Percentiles rank a stretch among this genome's conserved stretches.
phyloP scores from a whole-genome alignment of 345 rosid species.

The Citrus medica region DNA sequence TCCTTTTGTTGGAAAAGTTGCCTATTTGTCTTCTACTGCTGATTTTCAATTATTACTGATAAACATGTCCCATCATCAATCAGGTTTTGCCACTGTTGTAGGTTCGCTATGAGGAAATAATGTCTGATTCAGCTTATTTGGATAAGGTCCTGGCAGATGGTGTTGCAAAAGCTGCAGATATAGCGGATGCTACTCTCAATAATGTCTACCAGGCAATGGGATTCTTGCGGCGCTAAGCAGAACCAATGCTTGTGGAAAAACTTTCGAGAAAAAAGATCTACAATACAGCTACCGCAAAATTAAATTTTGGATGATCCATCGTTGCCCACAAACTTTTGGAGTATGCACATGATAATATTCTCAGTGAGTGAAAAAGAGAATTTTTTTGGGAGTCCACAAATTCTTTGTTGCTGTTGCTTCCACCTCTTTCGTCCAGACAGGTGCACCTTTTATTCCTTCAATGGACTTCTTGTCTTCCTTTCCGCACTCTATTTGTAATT shows the following conservation, averaged over 20 bases:
- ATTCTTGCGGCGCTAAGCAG: slow-evolving; percentile 43
- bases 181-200: slow-evolving; percentile 57
- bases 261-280: slow-evolving; percentile 14
- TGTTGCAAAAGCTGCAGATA: slow-evolving; percentile 54
- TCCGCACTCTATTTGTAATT: background rate
- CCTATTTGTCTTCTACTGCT: background rate
- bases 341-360: slow-evolving; percentile 15
- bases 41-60: background rate
- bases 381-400: slow-evolving; percentile 13
- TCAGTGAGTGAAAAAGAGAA: slow-evolving; percentile 11
- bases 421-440: slow-evolving; percentile 13
- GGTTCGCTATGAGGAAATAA: slow-evolving; percentile 67
- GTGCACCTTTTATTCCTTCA: slow-evolving; percentile 17
- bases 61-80: slow-evolving; percentile 11
- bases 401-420: slow-evolving; percentile 20
- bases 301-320: slow-evolving; percentile 14
- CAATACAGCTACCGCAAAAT: slow-evolving; percentile 5
- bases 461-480: background rate
- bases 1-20: background rate
- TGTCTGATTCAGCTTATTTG: slow-evolving; percentile 58
- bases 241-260: slow-evolving; percentile 5
- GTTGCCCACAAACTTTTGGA: slow-evolving; percentile 26
- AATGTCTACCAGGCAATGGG: slow-evolving; percentile 84
- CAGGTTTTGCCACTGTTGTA: slow-evolving; percentile 22
- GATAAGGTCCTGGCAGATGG: slow-evolving; percentile 64